Evolutionary conservation across 2,329 filamentous ascomycete species (phyloP).

Genomic region (Penicillium sclerotiorum): DNA sequence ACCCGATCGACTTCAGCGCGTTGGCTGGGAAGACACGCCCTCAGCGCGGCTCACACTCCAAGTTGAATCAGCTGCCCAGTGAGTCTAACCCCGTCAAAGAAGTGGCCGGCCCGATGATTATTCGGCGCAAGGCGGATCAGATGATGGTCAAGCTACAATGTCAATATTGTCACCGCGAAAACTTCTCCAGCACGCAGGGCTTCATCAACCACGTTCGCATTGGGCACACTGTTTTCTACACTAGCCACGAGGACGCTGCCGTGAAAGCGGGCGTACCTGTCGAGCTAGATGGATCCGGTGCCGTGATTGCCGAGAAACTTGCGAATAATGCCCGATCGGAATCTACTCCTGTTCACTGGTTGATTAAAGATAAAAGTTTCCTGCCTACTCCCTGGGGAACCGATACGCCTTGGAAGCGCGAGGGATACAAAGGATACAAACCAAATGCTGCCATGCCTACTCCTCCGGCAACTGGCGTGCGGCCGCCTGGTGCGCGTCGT

Average conservation of each 20-base stretch:
- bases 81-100: conserved; percentile 76
- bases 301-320: too few species aligned
- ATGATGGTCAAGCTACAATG: conserved; percentile 89
- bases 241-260: conserved; percentile 93
- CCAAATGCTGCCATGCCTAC: conserved; percentile 25
- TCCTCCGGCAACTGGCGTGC: conserved; percentile 20
- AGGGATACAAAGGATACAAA: too few species aligned
- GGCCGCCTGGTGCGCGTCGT: conserved; percentile 6
- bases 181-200: conserved; percentile 96
- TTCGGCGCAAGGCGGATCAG: conserved; percentile 81
- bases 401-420: too few species aligned
- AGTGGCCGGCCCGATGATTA: conserved; percentile 77
- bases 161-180: conserved; percentile 80
- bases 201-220: conserved; percentile 98
- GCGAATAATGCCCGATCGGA: conserved; percentile 42
- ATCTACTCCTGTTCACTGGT: conserved; percentile 57
- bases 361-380: conserved; percentile 57
- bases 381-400: too few species aligned
- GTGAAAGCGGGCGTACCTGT: conserved; percentile 82
- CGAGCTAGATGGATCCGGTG: conserved; percentile 65
- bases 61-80: conserved; percentile 68
- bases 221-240: conserved; percentile 88
- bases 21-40: conserved; percentile 59
- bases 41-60: conserved; percentile 62
- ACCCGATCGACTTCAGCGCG: conserved; percentile 59